Evolutionary conservation across 345 rosid genomes (phyloP).

Genomic region (Camelina sativa): DNA sequence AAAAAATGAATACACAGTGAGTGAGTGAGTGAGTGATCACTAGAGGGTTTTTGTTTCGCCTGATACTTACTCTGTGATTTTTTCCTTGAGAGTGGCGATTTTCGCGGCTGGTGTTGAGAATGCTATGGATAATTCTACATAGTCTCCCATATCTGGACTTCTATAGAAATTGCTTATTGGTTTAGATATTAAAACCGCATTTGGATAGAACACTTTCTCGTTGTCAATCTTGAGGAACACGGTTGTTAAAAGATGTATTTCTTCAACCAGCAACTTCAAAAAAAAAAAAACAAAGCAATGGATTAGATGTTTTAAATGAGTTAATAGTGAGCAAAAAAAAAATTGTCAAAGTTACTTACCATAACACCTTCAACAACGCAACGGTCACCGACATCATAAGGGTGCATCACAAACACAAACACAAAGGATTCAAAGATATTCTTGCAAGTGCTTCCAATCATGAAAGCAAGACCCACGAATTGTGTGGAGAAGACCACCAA

Average conservation of each 20-base stretch:
- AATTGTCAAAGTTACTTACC: conserved; percentile 43
- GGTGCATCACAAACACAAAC: conserved; percentile 88
- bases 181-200: conserved; percentile 69
- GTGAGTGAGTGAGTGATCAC: background rate
- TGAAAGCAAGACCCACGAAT: conserved; percentile 67
- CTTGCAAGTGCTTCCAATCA: conserved; percentile 85
- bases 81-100: conserved; percentile 63
- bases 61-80: conserved; percentile 56
- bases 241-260: conserved; percentile 79
- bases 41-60: background rate
- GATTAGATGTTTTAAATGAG: background rate
- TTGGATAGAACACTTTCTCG: conserved; percentile 84
- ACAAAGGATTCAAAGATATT: conserved; percentile 73
- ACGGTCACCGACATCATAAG: conserved; percentile 92
- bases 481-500: conserved; percentile 66
- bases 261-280: conserved; percentile 76
- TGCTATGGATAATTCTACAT: conserved; percentile 69
- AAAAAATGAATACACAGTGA: background rate
- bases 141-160: conserved; percentile 87
- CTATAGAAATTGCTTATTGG: conserved; percentile 79
- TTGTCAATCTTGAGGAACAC: conserved; percentile 76
- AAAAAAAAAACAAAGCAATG: background rate
- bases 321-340: background rate
- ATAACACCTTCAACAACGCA: conserved; percentile 74
- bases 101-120: conserved; percentile 65